These are phyloP conservation scores for Magnolia officinalis DNA, from an alignment of 164 flowering plant genomes.

Conservation along the genomic window DNA sequence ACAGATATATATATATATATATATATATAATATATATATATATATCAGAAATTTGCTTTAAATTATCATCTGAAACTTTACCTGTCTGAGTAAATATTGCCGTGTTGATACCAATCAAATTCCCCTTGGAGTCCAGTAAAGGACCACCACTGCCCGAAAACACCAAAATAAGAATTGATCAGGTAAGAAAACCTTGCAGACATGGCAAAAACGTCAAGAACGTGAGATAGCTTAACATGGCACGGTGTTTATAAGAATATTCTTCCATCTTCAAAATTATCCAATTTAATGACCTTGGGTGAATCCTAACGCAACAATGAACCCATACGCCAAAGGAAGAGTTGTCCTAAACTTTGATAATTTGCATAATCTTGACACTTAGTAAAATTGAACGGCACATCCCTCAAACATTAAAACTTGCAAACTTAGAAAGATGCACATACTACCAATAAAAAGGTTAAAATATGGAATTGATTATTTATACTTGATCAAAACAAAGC, in stretches of 20 bases:
- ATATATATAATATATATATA: too few species aligned
- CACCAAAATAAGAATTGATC: background rate
- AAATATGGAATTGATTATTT: too few species aligned
- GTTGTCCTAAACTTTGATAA: background rate
- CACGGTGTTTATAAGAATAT: background rate
- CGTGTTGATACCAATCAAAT: constrained; percentile 86
- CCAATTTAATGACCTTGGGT: too few species aligned
- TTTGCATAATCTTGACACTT: background rate
- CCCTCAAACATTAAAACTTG: background rate
- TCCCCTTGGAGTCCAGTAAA: constrained; percentile 82
- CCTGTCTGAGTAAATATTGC: constrained; percentile 96
- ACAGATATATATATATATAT: too few species aligned
- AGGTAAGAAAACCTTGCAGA: background rate
- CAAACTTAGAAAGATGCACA: background rate
- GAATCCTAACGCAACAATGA: background rate
- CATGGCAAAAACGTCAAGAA: background rate
- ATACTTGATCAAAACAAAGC: too few species aligned
- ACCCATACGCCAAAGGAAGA: background rate
- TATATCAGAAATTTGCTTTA: background rate
- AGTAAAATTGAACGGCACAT: too few species aligned
- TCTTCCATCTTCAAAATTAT: too few species aligned
- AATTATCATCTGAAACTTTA: constrained; percentile 13
- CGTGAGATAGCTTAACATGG: background rate
- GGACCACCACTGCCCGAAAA: constrained; percentile 82
- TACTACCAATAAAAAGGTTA: too few species aligned